Evolutionary conservation across 2,329 filamentous ascomycete species (phyloP), one percentile per base, ranked within the genome.

Genomic region (Ilyonectria robusta): DNA sequence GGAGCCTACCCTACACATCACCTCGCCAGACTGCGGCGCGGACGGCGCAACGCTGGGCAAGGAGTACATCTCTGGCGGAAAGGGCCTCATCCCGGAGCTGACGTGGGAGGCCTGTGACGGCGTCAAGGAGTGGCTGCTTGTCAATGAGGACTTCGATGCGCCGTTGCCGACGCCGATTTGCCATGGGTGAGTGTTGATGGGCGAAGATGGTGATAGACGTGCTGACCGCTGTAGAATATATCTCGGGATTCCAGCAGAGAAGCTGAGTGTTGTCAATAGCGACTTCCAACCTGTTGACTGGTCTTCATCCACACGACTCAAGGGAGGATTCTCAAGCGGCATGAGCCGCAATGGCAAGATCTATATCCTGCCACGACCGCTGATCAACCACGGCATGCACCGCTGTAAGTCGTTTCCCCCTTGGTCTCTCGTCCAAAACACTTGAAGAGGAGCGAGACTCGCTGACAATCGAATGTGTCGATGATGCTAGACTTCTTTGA

Each of bases 321-420:
- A 78, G 48, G 83, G 84, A 0, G 84, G 84, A 0, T 88, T 87
- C 65, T 78, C 81, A 61, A 85, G 84, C 53, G 85, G 84, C 2
- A 75, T 79, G 66, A 86, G 82, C 26, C 73, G 79, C 5, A 76
- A 79, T 3, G 80, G 80, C 1, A 77, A 35, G 4, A 72, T 86
- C 1, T 88, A 87, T 67, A 78, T 83, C 4, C 78, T 82, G 0
- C 85, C 86, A 1, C 75, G 80, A 13, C 85, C 86, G 19, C 75
- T 86, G 37, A 72, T 85, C 59, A 86, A 86, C 29, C 83, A 88
- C 69, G 86, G 86, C 0, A 79, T 81, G 23, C 85, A 88, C 75
- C 78, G 86, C 62, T 89, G 82, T 83, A 73, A 77, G 81, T 73
- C 33, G 37, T 31, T 19, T 8, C 5, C 26, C 26, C 26, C 26